Evolutionary conservation across 1,284 basidiomycete genomes (phyloP), one percentile per base, ranked within the genome.

Genomic region (Schizophyllum commune): DNA sequence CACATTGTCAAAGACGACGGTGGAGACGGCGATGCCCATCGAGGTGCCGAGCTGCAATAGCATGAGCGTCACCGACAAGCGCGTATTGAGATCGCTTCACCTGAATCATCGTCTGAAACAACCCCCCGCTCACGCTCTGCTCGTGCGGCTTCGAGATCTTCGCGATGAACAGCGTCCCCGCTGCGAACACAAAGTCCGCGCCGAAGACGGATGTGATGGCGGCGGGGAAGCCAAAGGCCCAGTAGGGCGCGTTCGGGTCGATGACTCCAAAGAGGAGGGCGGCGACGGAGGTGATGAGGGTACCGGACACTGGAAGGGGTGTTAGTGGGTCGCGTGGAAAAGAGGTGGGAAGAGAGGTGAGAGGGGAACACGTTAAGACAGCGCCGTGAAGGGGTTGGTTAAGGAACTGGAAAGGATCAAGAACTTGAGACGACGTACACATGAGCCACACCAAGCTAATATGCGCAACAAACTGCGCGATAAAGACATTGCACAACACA

Each of bases 221-320:
- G 0, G 87, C 83, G 3, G 91, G 89, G 75, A 96, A 94, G 15
- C 86, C 87, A 61, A 82, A 89, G 1, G 84, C 84, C 92, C 92
- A 95, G 71, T 89, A 96, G 0, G 83, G 72, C 1, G 79, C 78
- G 1, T 75, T 64, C 0, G 85, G 80, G 15, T 83, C 69, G 61
- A 93, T 86, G 5, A 91, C 67, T 0, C 91, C 90, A 65, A 94
- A 90, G 4, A 95, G 75, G 21, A 94, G 73, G 62, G 83, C 83
- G 0, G 88, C 88, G 8, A 78, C 66, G 0, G 80, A 79, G 0
- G 92, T 91, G 32, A 85, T 71, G 7, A 83, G 63, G 1, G 86
- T 86, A 27, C 88, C 88, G 21, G 73, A 63, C 0, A 74, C 84
- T 84, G 61, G 53, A 55, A 52, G 27, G 47, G 19, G 22, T 47